Conservation (phyloP, 2,329 filamentous ascomycete species). For the Aspergillus uvarum region DNA sequence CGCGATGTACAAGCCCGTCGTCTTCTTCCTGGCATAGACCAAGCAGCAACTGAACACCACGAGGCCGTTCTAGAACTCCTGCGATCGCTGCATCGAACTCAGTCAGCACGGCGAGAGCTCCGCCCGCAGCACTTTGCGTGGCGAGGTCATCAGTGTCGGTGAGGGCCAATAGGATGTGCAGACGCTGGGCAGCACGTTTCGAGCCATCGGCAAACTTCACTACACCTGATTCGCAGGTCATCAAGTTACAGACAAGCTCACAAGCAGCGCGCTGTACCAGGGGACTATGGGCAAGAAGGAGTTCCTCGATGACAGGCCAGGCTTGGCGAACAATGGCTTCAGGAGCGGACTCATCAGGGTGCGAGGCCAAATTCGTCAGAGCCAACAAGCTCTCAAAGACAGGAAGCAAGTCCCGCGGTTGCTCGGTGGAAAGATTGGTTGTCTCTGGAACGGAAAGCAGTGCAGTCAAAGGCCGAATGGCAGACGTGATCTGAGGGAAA, state of each 20-base stretch:
- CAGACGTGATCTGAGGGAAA: constrained; percentile 68
- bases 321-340: constrained; percentile 72
- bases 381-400: constrained; percentile 89
- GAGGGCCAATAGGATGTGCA: constrained; percentile 83
- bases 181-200: constrained; percentile 66
- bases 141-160: constrained; percentile 79
- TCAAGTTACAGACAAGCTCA: constrained; percentile 87
- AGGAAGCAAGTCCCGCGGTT: constrained; percentile 74
- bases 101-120: constrained; percentile 81
- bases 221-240: constrained; percentile 46
- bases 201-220: constrained; percentile 54
- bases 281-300: constrained; percentile 72
- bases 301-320: constrained; percentile 77
- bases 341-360: constrained; percentile 48
- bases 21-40: constrained; percentile 71
- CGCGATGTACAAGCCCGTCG: constrained; percentile 57
- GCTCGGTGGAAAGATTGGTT: constrained; percentile 50
- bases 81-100: constrained; percentile 72
- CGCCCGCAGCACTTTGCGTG: constrained; percentile 80
- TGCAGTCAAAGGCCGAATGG: constrained; percentile 76
- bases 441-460: constrained; percentile 68
- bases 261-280: constrained; percentile 79
- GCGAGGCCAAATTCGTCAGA: constrained; percentile 86
- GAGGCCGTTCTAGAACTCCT: constrained; percentile 67
- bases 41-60: constrained; percentile 77